phyloP scores from a whole-genome alignment of 73 alveolate genomes.

The Paramecium biaurelia region DNA sequence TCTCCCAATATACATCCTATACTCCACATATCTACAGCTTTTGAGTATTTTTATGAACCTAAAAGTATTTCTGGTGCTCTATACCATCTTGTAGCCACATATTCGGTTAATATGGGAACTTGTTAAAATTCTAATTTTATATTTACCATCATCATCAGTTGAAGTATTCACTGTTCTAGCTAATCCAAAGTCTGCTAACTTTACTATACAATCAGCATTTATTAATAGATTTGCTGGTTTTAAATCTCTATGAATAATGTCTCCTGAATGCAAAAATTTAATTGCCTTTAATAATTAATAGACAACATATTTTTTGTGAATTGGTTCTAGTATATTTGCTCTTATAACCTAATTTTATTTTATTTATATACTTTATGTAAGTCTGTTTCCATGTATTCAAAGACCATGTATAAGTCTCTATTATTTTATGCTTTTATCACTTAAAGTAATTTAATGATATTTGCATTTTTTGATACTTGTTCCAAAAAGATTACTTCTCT shows the following conservation, averaged over 20 bases:
- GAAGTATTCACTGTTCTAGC: slow-evolving; percentile 79
- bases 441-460: slow-evolving; percentile 3
- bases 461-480: slow-evolving; percentile 16
- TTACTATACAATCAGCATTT: slow-evolving; percentile 85
- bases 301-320: slow-evolving; percentile 87
- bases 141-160: slow-evolving; percentile 67
- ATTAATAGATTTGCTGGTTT: slow-evolving; percentile 91
- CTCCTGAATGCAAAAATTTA: slow-evolving; percentile 79
- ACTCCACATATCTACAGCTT: slow-evolving; percentile 78
- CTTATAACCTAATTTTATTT: slow-evolving; percentile 54
- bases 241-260: slow-evolving; percentile 76
- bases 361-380: slow-evolving; percentile 74
- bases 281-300: slow-evolving; percentile 81
- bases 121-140: not conserved
- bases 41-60: slow-evolving; percentile 58
- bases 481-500: slow-evolving; percentile 78
- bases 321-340: slow-evolving; percentile 86
- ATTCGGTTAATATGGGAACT: slow-evolving; percentile 66
- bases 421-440: slow-evolving; percentile 36
- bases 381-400: slow-evolving; percentile 90
- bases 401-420: slow-evolving; percentile 84
- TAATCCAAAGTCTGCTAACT: slow-evolving; percentile 90
- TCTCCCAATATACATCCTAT: slow-evolving; percentile 80
- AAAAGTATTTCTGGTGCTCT: slow-evolving; percentile 85
- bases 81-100: slow-evolving; percentile 87